A percentile compares a stretch with the other conserved stretches of the same genome.
Conservation (phyloP, 192 early-diverging fungal species). For the Chytriomyces sp. region DNA sequence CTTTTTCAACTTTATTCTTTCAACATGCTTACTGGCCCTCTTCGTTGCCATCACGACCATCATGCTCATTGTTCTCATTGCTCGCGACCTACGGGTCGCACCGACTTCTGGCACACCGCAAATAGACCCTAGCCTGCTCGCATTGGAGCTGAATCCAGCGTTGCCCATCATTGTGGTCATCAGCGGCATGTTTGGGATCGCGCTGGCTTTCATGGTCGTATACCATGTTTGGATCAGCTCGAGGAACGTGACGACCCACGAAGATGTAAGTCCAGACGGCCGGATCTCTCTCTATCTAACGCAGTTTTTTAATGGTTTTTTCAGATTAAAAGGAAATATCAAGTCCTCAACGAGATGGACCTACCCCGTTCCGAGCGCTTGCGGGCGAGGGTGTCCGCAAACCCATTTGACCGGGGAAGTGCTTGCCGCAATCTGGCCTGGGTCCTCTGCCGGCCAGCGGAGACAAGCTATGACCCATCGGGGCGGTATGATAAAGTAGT, state of each 20-base stretch:
- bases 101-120: neutral
- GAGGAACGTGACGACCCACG: slow-evolving; percentile 84
- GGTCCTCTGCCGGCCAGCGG: slow-evolving; percentile 55
- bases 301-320: neutral
- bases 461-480: slow-evolving; percentile 17
- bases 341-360: slow-evolving; percentile 34
- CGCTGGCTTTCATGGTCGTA: slow-evolving; percentile 68
- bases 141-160: slow-evolving; percentile 63
- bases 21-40: slow-evolving; percentile 59
- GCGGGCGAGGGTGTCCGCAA: slow-evolving; percentile 27
- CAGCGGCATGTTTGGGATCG: slow-evolving; percentile 38
- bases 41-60: slow-evolving; percentile 66
- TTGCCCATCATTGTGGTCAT: slow-evolving; percentile 62
- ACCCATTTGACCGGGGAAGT: slow-evolving; percentile 57
- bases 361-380: neutral
- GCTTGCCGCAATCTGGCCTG: slow-evolving; percentile 52
- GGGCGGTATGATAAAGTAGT: slow-evolving; percentile 22
- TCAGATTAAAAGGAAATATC: slow-evolving; percentile 19
- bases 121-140: slow-evolving; percentile 44
- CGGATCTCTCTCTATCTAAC: neutral
- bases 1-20: slow-evolving; percentile 78
- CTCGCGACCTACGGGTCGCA: neutral
- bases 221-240: slow-evolving; percentile 77
- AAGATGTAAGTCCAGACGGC: slow-evolving; percentile 49
- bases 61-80: slow-evolving; percentile 54